Conservation (phyloP, 148 eudicot genomes). For the Fagopyrum esculentum region DNA sequence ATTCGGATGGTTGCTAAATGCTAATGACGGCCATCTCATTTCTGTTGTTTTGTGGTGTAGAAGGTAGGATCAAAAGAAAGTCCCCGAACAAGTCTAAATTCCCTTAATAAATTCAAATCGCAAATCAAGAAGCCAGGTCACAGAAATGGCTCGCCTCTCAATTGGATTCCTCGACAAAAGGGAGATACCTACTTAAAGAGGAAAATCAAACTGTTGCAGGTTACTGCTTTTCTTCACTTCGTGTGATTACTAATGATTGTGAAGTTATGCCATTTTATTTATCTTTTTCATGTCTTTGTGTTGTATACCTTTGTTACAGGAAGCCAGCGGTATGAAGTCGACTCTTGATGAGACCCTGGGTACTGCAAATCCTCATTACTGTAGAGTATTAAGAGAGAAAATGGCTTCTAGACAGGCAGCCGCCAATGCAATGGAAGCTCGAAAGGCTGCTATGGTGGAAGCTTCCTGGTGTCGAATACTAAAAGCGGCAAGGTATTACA, state of each 20-base stretch:
- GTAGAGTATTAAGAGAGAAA: constrained; percentile 67
- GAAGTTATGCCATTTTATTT: not conserved
- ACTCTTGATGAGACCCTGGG: constrained; percentile 92
- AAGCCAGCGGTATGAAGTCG: constrained; percentile 79
- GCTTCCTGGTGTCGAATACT: constrained; percentile 98
- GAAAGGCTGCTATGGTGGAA: constrained; percentile 93
- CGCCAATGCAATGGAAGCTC: constrained; percentile 69
- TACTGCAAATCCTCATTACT: constrained; percentile 86
- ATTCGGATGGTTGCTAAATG: not conserved
- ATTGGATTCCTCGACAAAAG: constrained; percentile 88
- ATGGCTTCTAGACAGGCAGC: constrained; percentile 87
- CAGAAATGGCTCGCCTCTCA: constrained; percentile 72
- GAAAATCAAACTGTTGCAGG: constrained; percentile 77
- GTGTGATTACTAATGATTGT: no score
- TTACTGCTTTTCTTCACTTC: not conserved
- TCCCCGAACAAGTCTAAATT: constrained; percentile 35
- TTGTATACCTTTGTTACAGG: constrained; percentile 32
- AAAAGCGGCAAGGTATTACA: constrained; percentile 59
- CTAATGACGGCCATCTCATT: not conserved
- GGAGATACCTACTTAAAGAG: constrained; percentile 75
- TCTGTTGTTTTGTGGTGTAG: constrained; percentile 26
- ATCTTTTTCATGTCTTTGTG: not conserved
- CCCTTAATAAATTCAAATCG: constrained; percentile 48
- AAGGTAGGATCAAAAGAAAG: constrained; percentile 49
- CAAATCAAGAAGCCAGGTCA: constrained; percentile 69